phyloP scores from a whole-genome alignment of 2,329 filamentous ascomycete genomes.

The Zymoseptoria passerinii region DNA sequence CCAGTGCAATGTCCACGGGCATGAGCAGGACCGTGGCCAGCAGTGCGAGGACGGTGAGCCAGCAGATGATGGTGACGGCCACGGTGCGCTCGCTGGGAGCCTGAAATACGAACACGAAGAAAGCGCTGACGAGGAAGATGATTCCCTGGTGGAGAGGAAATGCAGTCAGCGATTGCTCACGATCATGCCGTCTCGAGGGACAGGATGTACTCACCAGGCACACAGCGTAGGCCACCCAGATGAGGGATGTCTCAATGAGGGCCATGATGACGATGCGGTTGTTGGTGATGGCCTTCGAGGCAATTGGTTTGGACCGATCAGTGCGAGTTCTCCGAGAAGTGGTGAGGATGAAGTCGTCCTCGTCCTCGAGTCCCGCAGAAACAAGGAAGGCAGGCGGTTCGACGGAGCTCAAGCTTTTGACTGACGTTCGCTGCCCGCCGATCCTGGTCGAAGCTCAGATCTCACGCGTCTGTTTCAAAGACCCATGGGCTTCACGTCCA shows the following conservation, averaged over 20 bases:
- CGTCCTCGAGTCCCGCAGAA: neutral
- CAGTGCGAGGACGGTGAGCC: conserved; percentile 76
- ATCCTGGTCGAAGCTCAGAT: neutral
- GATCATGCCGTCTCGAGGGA: neutral
- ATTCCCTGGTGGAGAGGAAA: conserved; percentile 33
- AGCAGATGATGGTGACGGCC: conserved; percentile 73
- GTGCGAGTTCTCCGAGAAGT: no score
- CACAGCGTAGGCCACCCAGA: conserved; percentile 88
- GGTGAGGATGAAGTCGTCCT: neutral
- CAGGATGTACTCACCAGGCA: conserved; percentile 47
- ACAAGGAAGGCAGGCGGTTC: neutral
- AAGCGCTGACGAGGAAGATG: conserved; percentile 43
- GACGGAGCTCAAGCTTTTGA: neutral
- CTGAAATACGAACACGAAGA: conserved; percentile 65
- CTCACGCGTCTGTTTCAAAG: neutral
- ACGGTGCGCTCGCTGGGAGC: conserved; percentile 76
- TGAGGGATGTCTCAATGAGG: conserved; percentile 77
- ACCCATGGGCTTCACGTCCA: neutral
- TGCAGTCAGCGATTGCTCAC: neutral
- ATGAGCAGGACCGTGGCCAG: conserved; percentile 87
- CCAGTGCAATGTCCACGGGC: conserved; percentile 89
- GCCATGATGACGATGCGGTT: conserved; percentile 41
- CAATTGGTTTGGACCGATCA: neutral
- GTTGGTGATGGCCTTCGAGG: neutral
- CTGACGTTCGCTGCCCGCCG: no score